These are phyloP conservation scores for Calonectria fujianensis DNA, from an alignment of 2,329 filamentous ascomycete species.

Conservation along the genomic window DNA sequence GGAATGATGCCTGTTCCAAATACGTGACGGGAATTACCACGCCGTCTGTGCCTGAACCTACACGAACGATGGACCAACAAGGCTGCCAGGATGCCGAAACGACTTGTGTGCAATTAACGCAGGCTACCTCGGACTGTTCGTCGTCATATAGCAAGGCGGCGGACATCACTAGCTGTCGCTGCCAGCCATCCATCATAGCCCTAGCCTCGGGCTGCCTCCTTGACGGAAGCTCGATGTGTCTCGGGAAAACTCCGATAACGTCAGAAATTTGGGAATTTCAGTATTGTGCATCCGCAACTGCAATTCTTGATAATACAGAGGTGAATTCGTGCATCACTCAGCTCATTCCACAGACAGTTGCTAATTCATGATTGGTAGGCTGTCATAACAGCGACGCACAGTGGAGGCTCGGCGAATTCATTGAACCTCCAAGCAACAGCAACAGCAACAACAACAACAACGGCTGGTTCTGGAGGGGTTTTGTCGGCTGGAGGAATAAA, in stretches of 20 bases:
- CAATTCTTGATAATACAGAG: neutral
- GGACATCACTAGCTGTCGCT: conserved; percentile 4
- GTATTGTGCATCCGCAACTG: neutral
- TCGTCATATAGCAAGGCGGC: neutral
- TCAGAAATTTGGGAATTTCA: neutral
- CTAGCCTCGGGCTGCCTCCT: neutral
- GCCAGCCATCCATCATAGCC: neutral
- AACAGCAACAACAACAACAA: neutral
- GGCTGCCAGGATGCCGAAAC: neutral
- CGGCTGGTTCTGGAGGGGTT: neutral
- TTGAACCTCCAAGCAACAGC: neutral
- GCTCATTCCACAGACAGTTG: neutral
- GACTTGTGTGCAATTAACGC: neutral
- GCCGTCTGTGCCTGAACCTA: neutral
- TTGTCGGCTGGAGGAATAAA: neutral
- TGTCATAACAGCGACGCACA: neutral
- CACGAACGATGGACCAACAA: neutral
- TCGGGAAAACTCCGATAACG: neutral
- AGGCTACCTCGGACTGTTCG: neutral
- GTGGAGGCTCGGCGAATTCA: neutral
- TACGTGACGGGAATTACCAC: neutral
- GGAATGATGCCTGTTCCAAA: neutral
- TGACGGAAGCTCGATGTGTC: neutral
- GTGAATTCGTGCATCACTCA: neutral
- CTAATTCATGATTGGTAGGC: neutral